Evolutionary conservation across 257 asterid genomes (phyloP).

Genomic region (Solanum sparsipilum): DNA sequence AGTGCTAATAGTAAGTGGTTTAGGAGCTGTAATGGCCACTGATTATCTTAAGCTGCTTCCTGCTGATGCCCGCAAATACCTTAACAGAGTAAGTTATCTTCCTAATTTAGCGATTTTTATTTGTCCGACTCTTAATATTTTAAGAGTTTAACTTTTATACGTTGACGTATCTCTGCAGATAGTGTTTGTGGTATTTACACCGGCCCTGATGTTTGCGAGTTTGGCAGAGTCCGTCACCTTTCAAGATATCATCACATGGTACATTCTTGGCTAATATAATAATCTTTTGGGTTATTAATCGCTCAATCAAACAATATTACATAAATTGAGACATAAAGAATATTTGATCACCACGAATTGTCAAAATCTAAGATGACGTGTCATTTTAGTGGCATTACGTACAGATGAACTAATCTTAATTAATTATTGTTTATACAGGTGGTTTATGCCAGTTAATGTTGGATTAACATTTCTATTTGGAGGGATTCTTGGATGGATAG

Average conservation of each 20-base stretch:
- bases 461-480: constrained; percentile 72
- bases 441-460: constrained; percentile 88
- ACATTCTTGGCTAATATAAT: not conserved
- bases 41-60: constrained; percentile 61
- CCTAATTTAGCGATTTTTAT: not conserved
- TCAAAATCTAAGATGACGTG: too few species aligned
- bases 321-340: not conserved
- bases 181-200: constrained; percentile 60
- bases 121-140: not conserved
- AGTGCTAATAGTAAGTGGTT: constrained; percentile 44
- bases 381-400: not conserved
- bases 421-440: constrained; percentile 24
- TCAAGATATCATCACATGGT: constrained; percentile 68
- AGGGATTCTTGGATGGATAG: constrained; percentile 72
- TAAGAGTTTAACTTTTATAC: not conserved
- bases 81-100: constrained; percentile 41
- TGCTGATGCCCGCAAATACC: constrained; percentile 44
- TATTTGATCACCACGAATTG: not conserved
- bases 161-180: constrained; percentile 28
- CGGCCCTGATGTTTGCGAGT: constrained; percentile 55
- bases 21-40: constrained; percentile 84
- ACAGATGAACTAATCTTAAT: not conserved
- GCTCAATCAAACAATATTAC: not conserved
- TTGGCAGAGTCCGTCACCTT: constrained; percentile 50
- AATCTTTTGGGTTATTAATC: not conserved